Base-by-base conservation (phyloP, 2,329 filamentous ascomycete genomes). In the Ilyonectria robusta region DNA sequence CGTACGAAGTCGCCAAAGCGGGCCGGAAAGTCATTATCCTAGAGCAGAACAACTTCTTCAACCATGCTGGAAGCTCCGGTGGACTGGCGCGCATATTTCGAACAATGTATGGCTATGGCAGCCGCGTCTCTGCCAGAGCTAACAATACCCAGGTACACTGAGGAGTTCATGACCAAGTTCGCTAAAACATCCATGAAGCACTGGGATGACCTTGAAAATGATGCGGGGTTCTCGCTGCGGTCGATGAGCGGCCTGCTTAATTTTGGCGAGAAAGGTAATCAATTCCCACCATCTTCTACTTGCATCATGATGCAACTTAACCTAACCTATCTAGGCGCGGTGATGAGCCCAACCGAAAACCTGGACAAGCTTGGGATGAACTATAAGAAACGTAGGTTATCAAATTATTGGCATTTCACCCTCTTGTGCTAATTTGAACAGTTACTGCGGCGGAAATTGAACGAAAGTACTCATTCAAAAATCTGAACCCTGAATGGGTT, bases 231-330 rank as follows among this genome's bases (percentile, higher is more conserved):
- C 26, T 62, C 64, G 7, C 53, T 66, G 8, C 53, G 64, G 3
- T 53, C 8, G 53, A 62, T 66, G 64, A 62, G 44, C 7, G 64
- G 64, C n/a, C 58, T 66, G 9, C 46, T 77, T 79, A 54, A 59
- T 17, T 58, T 54, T 40, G 61, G 54, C 31, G 61, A 59, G 5
- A n/a, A 54, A 19, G 8, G 33, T 29, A 59, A 53, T 10, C 35
- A 29, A 31, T 29, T 7, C n/a, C 8, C 21, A 50, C 47, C 47
- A 29, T 50, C 23, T 29, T 50, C 17, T 50, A 50, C 23, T 50
- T 50, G 47, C 47, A 50, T 50, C 17, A 50, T 50, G 51, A 55
- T 26, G 35, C 31, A 55, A 47, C 33, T 56, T 51, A 10, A 44
- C 58, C 10, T 42, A 23, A 23, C 2, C 23, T 11, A 3, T 2